Base-by-base conservation (phyloP, 306 rosid genomes). In the Cucurbita ficifolia region DNA sequence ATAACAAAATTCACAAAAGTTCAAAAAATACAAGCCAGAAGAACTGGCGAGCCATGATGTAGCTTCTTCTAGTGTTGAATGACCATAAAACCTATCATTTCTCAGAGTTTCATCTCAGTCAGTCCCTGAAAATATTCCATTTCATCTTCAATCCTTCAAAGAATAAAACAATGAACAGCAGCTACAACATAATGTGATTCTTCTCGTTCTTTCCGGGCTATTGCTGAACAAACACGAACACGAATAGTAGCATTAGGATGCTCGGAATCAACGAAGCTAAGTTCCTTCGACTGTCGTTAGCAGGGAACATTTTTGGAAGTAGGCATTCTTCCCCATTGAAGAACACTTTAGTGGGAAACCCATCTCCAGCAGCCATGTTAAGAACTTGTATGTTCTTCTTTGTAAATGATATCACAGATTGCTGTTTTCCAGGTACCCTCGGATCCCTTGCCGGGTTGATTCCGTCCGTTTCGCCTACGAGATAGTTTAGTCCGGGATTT, bases 271-370 rank as follows among this genome's bases (percentile, higher is more conserved):
- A 54, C 40, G 73, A 65, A 16, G 86, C 80, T 19, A 84, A 65
- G 57, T 21, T 81, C 51, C 53, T 80, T 70, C 80, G 68, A 69
- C 59, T 61, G 73, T 80, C 88, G 62, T 79, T 81, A 62, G 73
- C 86, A 39, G 99, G 99, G 63, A 21, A 4, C n/a, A 78, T 72
- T 2, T 84, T 75, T 24, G 99, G 99, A 79, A 95, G 85, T 17
- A 87, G 82, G 77, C 99, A 95, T 78, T 95, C 99, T 73, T 95
- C 97, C 16, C 97, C 99, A 52, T 95, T 91, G 79, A 95, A 95
- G 87, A 84, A 84, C 3, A 95, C 97, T 79, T 89, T 91, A 0
- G 85, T 84, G 4, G 99, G 99, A 81, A 95, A 95, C 35, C 96
- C 97, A 60, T 95, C 97, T 78, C 96, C 86, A 0, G 49, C 40